Evolutionary conservation across 495 filamentous ascomycete genomes (phyloP).

Genomic region (Lasiosphaeria miniovina): DNA sequence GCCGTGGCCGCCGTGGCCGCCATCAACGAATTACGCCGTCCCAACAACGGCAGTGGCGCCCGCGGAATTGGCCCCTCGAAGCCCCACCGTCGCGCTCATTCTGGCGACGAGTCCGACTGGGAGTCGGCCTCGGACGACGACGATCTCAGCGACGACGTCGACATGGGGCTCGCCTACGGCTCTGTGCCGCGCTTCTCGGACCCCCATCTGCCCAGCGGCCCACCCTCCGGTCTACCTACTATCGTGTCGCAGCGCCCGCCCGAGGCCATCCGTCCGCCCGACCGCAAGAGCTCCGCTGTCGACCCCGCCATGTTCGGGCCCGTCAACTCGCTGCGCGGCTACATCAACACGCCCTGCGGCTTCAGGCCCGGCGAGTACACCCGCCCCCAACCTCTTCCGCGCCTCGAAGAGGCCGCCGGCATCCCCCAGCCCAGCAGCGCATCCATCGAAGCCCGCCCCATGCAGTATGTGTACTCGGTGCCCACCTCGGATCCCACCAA

Average conservation of each 20-base stretch:
- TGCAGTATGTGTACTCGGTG: constrained; percentile 46
- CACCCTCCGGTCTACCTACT: constrained; percentile 11
- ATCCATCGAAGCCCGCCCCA: constrained; percentile 36
- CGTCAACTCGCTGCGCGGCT: constrained; percentile 49
- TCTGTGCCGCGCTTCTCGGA: constrained; percentile 31
- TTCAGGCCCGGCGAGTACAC: constrained; percentile 35
- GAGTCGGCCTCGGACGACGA: constrained; percentile 45
- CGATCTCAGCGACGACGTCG: constrained; percentile 39
- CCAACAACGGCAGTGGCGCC: constrained; percentile 20
- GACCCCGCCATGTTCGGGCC: constrained; percentile 54
- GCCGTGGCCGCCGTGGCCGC: constrained; percentile 37
- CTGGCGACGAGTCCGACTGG: constrained; percentile 40
- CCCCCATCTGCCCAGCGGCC: constrained; percentile 19
- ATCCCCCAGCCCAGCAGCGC: constrained; percentile 27
- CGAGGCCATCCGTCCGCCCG: constrained; percentile 29
- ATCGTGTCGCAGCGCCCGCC: constrained; percentile 26
- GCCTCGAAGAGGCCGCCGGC: constrained; percentile 14
- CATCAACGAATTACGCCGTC: constrained; percentile 35
- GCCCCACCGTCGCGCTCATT: constrained; percentile 27
- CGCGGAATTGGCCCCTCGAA: constrained; percentile 41
- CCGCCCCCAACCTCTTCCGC: constrained; percentile 7
- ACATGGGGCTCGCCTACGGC: constrained; percentile 48
- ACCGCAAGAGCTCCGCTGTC: constrained; percentile 47
- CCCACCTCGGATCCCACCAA: constrained; percentile 59
- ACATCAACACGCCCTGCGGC: constrained; percentile 50